These are phyloP conservation scores for Acephala macrosclerotiorum DNA, from an alignment of 2,329 filamentous ascomycete species.

Conservation along the genomic window DNA sequence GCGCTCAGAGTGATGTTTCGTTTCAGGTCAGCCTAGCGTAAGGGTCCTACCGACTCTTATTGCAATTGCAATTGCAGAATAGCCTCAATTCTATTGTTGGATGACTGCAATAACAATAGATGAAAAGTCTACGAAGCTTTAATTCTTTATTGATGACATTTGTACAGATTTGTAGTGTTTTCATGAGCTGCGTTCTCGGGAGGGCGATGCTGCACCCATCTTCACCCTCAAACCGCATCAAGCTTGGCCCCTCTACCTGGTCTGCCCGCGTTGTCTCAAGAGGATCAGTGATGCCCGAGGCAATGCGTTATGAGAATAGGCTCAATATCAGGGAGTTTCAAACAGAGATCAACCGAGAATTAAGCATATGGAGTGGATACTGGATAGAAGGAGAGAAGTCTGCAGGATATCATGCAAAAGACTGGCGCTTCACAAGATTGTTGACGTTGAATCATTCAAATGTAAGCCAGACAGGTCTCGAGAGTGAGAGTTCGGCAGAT, in stretches of 20 bases:
- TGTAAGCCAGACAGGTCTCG: too few relatives aligned
- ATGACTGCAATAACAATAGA: not conserved
- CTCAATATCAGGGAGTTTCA: not conserved
- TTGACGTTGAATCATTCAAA: too few relatives aligned
- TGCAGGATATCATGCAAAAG: too few relatives aligned
- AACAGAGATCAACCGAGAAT: not conserved
- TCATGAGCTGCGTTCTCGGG: not conserved
- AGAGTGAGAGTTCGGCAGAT: too few relatives aligned
- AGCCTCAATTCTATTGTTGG: slow-evolving; percentile 5
- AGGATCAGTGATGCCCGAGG: slow-evolving; percentile 8
- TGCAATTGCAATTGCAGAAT: not conserved
- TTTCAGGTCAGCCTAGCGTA: slow-evolving; percentile 16
- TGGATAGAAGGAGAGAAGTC: not conserved
- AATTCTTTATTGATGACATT: not conserved
- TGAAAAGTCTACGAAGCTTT: slow-evolving; percentile 3
- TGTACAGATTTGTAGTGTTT: not conserved
- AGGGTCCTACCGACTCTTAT: not conserved
- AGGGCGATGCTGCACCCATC: not conserved
- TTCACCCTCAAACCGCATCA: not conserved
- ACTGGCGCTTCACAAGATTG: too few relatives aligned
- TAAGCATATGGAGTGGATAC: not conserved
- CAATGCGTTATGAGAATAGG: slow-evolving; percentile 3
- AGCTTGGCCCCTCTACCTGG: not conserved
- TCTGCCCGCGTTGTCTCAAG: not conserved
- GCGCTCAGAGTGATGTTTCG: slow-evolving; percentile 9